Evolutionary conservation across 768 basidiomycete genomes (phyloP).

Genomic region (Rossbeevera mucosa): DNA sequence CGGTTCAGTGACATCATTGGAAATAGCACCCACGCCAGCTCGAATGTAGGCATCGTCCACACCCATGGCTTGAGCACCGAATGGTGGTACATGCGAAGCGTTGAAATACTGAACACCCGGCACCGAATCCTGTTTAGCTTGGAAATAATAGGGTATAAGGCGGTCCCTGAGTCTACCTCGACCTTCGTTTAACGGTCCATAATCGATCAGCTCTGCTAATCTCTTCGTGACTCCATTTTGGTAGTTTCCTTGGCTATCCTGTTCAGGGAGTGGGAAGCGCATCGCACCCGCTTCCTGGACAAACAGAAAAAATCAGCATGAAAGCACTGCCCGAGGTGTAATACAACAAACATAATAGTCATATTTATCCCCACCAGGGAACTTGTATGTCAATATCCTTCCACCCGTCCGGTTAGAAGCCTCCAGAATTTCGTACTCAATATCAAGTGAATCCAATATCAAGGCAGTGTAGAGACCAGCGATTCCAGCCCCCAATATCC

Average conservation of each 20-base stretch:
- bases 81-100: neutral
- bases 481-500: constrained; percentile 21
- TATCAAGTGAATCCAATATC: constrained; percentile 21
- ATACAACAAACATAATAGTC: constrained; percentile 33
- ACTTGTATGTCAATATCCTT: constrained; percentile 41
- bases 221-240: constrained; percentile 30
- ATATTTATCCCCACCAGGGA: constrained; percentile 27
- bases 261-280: constrained; percentile 29
- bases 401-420: constrained; percentile 39
- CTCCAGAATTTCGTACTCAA: constrained; percentile 45
- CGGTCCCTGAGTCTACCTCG: constrained; percentile 13
- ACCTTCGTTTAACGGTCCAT: constrained; percentile 22
- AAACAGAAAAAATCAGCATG: neutral
- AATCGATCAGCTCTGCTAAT: constrained; percentile 28
- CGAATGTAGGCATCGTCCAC: constrained; percentile 11
- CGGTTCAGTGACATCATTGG: constrained; percentile 11
- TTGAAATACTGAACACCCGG: constrained; percentile 8
- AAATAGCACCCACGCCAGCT: constrained; percentile 17
- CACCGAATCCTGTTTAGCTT: constrained; percentile 7
- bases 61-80: constrained; percentile 9
- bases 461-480: constrained; percentile 8
- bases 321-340: neutral
- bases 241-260: constrained; percentile 11
- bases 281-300: constrained; percentile 37
- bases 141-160: constrained; percentile 20